These are phyloP conservation scores for Platanthera zijinensis DNA, from an alignment of 106 monocot genomes.

Conservation along the genomic window DNA sequence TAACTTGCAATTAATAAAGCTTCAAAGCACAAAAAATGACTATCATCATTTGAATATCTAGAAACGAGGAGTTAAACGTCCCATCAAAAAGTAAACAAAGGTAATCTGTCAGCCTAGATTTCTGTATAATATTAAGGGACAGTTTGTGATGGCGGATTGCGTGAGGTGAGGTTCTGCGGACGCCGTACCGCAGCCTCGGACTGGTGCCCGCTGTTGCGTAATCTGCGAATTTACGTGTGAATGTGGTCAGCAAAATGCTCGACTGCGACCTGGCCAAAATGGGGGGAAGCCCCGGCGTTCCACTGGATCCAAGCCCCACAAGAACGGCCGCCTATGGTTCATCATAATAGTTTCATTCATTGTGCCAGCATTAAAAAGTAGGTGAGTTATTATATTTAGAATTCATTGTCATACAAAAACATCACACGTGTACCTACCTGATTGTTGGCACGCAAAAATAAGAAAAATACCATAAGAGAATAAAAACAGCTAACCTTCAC, in stretches of 20 bases:
- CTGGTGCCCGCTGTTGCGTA: too few species aligned
- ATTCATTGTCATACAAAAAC: not conserved
- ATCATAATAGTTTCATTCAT: not conserved
- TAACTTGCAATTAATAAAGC: not conserved
- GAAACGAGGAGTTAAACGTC: not conserved
- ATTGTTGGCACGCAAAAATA: not conserved
- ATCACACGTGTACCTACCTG: not conserved
- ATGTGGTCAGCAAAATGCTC: too few species aligned
- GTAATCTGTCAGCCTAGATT: not conserved
- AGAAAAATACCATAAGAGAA: not conserved
- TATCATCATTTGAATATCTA: not conserved
- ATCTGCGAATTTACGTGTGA: too few species aligned
- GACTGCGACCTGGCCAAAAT: too few species aligned
- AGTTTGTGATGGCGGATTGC: too few species aligned
- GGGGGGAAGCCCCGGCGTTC: too few species aligned
- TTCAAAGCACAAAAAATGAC: not conserved
- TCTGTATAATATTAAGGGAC: not conserved
- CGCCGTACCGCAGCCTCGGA: too few species aligned
- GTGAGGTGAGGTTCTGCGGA: too few species aligned
- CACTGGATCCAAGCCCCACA: too few species aligned
- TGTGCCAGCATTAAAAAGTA: not conserved
- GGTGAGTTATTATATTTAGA: not conserved
- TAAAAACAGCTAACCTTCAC: constrained; percentile 31
- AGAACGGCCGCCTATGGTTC: not conserved
- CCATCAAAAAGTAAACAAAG: not conserved